These are phyloP conservation scores for Thermoascus crustaceus DNA, from an alignment of 2,329 filamentous ascomycete species.

Conservation along the genomic window DNA sequence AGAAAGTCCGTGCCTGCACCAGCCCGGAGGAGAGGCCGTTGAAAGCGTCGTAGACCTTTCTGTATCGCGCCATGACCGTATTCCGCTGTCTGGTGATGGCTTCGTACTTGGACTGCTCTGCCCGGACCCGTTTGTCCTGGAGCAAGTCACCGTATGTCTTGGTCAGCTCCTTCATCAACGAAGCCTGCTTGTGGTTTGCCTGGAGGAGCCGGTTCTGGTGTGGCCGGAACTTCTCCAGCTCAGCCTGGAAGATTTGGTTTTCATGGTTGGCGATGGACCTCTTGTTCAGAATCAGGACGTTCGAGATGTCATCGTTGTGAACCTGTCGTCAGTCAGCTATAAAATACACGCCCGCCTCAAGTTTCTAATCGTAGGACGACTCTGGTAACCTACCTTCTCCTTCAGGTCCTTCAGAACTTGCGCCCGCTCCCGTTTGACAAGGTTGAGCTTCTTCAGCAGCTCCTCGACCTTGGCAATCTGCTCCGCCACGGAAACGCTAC, in stretches of 20 bases:
- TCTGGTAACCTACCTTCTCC: constrained; percentile 63
- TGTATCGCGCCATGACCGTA: constrained; percentile 76
- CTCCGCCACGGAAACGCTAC: constrained; percentile 69
- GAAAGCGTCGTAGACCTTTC: constrained; percentile 86
- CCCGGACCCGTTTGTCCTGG: constrained; percentile 86
- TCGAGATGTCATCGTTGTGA: constrained; percentile 93
- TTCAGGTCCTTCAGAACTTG: constrained; percentile 96
- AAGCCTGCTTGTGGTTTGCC: constrained; percentile 89
- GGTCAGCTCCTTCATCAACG: constrained; percentile 90
- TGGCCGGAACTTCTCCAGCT: constrained; percentile 93
- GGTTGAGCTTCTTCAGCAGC: constrained; percentile 77
- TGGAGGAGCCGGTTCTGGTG: constrained; percentile 87
- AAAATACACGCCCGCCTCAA: neutral
- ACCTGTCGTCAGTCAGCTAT: constrained; percentile 48
- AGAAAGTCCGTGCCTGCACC: constrained; percentile 83
- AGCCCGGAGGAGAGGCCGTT: constrained; percentile 81
- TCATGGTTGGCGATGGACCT: constrained; percentile 92
- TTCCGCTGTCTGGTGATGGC: constrained; percentile 73
- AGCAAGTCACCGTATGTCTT: constrained; percentile 76
- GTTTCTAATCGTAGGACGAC: too few species aligned
- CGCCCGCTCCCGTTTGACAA: constrained; percentile 83
- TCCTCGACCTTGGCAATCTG: constrained; percentile 87
- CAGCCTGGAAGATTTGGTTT: constrained; percentile 82
- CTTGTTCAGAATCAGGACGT: constrained; percentile 94
- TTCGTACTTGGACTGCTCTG: constrained; percentile 95